Percentiles rank a stretch among this genome's conserved stretches.
phyloP scores from a whole-genome alignment of 2,329 filamentous ascomycete species.

The Fusarium tuaranense region DNA sequence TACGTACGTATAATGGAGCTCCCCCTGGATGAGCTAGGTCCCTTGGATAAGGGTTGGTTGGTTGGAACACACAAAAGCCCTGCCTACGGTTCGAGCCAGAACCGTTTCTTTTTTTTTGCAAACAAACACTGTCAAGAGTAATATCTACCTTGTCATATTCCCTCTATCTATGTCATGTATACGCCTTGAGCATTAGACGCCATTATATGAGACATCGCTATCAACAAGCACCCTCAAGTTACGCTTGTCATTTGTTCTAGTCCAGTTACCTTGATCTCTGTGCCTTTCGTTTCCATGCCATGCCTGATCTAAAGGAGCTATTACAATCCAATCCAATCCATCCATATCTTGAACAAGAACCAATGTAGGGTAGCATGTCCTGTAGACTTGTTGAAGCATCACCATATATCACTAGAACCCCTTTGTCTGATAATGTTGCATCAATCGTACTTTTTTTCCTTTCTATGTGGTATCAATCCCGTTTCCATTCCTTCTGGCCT shows the following conservation, averaged over 20 bases:
- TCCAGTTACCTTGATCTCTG: background rate
- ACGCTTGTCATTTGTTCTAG: background rate
- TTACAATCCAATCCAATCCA: background rate
- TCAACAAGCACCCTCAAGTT: background rate
- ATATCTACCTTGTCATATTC: slow-evolving; percentile 20
- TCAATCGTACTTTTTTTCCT: slow-evolving; percentile 25
- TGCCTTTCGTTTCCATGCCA: background rate
- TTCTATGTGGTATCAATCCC: slow-evolving; percentile 25
- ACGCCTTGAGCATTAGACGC: slow-evolving; percentile 12
- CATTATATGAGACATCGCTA: slow-evolving; percentile 1
- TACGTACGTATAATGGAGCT: background rate
- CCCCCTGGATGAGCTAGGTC: background rate
- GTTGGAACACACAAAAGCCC: slow-evolving; percentile 4
- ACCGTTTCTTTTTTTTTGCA: background rate
- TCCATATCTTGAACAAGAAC: background rate
- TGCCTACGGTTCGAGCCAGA: slow-evolving; percentile 7
- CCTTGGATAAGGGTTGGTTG: slow-evolving; percentile 15
- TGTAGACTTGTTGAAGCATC: background rate
- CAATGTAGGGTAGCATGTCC: background rate
- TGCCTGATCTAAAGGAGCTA: background rate
- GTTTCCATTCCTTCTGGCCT: background rate
- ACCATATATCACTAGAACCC: background rate
- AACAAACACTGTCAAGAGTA: slow-evolving; percentile 16
- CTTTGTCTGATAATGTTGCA: background rate
- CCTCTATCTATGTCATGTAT: background rate